Evolutionary conservation across 345 rosid species (phyloP), one percentile per base, ranked within the genome.

Genomic region (Triadica sebifera): DNA sequence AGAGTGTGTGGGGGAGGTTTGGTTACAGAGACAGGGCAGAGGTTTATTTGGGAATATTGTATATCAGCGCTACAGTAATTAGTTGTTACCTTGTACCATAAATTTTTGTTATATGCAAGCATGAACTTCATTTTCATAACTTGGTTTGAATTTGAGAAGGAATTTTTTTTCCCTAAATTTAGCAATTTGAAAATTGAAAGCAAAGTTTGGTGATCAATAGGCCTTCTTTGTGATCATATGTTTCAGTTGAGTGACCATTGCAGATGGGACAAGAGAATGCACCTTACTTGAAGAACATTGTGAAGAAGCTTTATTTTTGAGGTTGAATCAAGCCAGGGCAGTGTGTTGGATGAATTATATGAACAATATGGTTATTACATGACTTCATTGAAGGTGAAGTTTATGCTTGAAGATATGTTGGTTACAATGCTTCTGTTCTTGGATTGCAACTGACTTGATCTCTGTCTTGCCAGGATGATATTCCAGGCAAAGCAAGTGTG

Each of bases 281-380:
- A 46, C 78, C 86, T 22, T 89, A 87, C 65, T 74, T 84, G 75
- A 90, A 83, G 80, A 90, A 71, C 57, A 82, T 94, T 63, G 64
- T 88, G 16, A 90, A 94, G 89, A 94, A 86, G 82, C 89, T 92
- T n/a, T 73, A 87, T 90, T 61, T 56, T 12, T 13, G 93, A 94
- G 85, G 75, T 86, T 72, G 98, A 94, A 86, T 84, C 85, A 45
- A 84, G 75, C 29, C 65, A 75, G 67, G 83, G 84, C 29, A 67
- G 75, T 57, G 92, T 86, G 52, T 74, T 89, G 81, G 96, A 92
- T 84, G 89, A 85, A 79, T 60, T 89, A 19, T 92, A 94, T 49
- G 92, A 92, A 80, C 84, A 75, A 38, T 90, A 87, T 59, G 84
- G 85, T 20, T 67, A 81, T 70, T 85, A 81, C 65, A 81, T 89